Evolutionary conservation across 1,284 basidiomycete genomes (phyloP).

Genomic region (Puccinia coronata): DNA sequence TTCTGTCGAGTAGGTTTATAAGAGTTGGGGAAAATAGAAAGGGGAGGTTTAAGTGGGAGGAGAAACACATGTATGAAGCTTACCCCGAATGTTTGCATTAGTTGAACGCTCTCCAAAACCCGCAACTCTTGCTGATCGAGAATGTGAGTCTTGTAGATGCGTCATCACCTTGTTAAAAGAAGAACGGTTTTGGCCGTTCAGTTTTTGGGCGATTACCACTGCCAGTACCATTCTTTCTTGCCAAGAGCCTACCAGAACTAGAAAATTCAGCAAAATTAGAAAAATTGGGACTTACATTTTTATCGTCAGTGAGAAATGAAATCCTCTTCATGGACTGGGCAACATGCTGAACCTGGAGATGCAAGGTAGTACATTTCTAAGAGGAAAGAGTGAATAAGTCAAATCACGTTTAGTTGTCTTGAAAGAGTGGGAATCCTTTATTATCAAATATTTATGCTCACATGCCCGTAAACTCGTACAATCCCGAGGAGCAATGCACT

Average conservation of each 20-base stretch:
- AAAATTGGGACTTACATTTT: constrained; percentile 8
- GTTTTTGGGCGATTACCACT: not conserved
- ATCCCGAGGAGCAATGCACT: constrained; percentile 48
- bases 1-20: no score
- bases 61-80: not conserved
- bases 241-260: no score
- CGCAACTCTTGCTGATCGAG: constrained; percentile 8
- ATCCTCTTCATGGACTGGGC: constrained; percentile 36
- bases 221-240: not conserved
- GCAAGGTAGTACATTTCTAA: constrained; percentile 47
- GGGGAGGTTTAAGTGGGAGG: no score
- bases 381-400: not conserved
- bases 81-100: not conserved
- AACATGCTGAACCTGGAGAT: constrained; percentile 44
- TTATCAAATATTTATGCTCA: no score
- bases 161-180: not conserved
- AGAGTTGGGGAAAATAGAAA: no score
- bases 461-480: constrained; percentile 45
- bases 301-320: constrained; percentile 12
- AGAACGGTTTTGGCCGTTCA: not conserved
- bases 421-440: no score
- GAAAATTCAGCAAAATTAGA: not conserved
- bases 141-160: not conserved
- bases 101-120: not conserved
- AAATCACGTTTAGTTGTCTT: not conserved